Conservation (phyloP, 495 filamentous ascomycete genomes). For the Darksidea phi region DNA sequence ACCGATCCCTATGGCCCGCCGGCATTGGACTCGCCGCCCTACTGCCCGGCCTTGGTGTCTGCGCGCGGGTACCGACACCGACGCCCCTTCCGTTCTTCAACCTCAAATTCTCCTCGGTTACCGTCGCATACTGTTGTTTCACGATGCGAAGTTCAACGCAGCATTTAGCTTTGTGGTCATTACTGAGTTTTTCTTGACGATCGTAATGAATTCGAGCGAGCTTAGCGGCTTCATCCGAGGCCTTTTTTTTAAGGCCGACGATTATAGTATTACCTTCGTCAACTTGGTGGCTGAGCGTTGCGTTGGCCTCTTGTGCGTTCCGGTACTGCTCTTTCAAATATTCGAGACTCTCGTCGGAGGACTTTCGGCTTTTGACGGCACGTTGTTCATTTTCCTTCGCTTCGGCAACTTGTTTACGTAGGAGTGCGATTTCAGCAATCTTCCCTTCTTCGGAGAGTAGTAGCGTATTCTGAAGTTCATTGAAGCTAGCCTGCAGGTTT, state of each 20-base stretch:
- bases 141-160: not conserved
- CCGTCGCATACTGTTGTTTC: not conserved
- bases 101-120: slow-evolving; percentile 2
- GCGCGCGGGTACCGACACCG: slow-evolving; percentile 22
- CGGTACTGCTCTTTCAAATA: slow-evolving; percentile 18
- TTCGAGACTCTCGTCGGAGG: slow-evolving; percentile 11
- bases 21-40: slow-evolving; percentile 21
- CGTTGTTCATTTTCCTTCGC: slow-evolving; percentile 1
- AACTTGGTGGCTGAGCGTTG: too few relatives aligned
- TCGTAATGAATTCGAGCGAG: slow-evolving; percentile 7
- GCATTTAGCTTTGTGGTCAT: too few relatives aligned
- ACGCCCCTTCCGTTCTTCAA: slow-evolving; percentile 20
- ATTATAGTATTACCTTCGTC: too few relatives aligned
- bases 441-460: slow-evolving; percentile 19
- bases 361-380: slow-evolving; percentile 6
- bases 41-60: slow-evolving; percentile 9
- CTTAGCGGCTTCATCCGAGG: not conserved
- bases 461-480: not conserved
- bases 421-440: slow-evolving; percentile 1
- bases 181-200: not conserved
- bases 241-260: slow-evolving; percentile 3
- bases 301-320: slow-evolving; percentile 7
- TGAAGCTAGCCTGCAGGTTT: not conserved
- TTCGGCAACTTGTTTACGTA: slow-evolving; percentile 8
- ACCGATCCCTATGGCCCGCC: not conserved